Evolutionary conservation across 208 protist genomes (phyloP).

Genomic region (Trypanosoma congolense): DNA sequence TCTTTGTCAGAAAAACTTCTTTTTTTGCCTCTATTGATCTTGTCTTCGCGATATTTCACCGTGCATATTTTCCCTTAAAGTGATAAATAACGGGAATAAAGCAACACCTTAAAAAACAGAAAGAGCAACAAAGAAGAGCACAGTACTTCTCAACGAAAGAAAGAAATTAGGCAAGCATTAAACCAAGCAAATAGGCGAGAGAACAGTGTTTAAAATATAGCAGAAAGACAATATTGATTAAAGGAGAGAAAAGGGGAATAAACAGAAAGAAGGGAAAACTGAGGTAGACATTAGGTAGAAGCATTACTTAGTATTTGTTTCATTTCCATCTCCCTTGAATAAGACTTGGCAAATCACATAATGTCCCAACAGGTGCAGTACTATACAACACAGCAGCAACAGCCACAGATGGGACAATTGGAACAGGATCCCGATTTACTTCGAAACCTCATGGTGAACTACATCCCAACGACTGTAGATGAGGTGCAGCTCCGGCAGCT

Average conservation of each 20-base stretch:
- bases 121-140: too few species aligned
- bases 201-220: background rate
- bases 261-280: background rate
- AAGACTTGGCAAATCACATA: constrained; percentile 5
- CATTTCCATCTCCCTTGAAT: too few species aligned
- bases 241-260: background rate
- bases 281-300: background rate
- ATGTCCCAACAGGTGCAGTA: constrained; percentile 48
- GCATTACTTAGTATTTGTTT: too few species aligned
- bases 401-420: constrained; percentile 23
- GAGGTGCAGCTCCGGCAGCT: constrained; percentile 78
- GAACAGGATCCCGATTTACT: constrained; percentile 61
- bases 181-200: background rate
- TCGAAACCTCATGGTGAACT: constrained; percentile 89
- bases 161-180: background rate
- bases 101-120: too few species aligned
- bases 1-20: too few species aligned
- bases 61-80: too few species aligned
- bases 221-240: background rate
- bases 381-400: constrained; percentile 27
- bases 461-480: constrained; percentile 82
- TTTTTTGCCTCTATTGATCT: too few species aligned
- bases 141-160: too few species aligned
- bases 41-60: too few species aligned
- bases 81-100: too few species aligned